Conservation (phyloP, 2,329 filamentous ascomycete species). For the Aspergillus novofumigatus region DNA sequence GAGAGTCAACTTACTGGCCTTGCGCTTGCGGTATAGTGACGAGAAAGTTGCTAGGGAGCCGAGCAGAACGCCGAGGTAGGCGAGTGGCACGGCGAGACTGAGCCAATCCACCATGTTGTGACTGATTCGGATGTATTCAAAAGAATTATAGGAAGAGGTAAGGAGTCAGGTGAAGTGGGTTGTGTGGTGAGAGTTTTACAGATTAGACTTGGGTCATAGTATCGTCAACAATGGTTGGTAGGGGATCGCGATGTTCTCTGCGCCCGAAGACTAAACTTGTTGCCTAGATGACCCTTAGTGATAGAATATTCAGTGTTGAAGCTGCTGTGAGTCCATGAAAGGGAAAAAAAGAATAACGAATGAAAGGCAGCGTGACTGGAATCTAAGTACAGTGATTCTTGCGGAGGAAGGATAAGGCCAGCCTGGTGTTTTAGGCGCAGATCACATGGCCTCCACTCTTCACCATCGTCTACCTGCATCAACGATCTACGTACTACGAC, state of each 20-base stretch:
- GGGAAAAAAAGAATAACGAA: neutral
- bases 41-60: slow-evolving; percentile 91
- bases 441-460: slow-evolving; percentile 15
- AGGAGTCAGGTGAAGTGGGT: neutral
- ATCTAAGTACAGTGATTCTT: neutral
- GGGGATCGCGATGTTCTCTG: neutral
- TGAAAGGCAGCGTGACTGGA: neutral
- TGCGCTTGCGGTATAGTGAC: slow-evolving; percentile 86
- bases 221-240: neutral
- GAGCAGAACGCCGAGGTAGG: slow-evolving; percentile 82
- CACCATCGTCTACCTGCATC: neutral
- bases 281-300: neutral
- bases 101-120: slow-evolving; percentile 65
- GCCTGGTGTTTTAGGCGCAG: slow-evolving; percentile 23
- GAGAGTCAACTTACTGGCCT: slow-evolving; percentile 60
- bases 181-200: neutral
- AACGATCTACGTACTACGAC: neutral
- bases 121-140: slow-evolving; percentile 12
- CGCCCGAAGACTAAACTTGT: neutral
- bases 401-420: slow-evolving; percentile 19
- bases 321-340: neutral
- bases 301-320: neutral
- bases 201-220: slow-evolving; percentile 11
- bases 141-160: neutral
- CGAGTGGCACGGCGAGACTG: slow-evolving; percentile 78